Conservation (phyloP, 2,329 filamentous ascomycete genomes). For the Mycosphaerella sp. region DNA sequence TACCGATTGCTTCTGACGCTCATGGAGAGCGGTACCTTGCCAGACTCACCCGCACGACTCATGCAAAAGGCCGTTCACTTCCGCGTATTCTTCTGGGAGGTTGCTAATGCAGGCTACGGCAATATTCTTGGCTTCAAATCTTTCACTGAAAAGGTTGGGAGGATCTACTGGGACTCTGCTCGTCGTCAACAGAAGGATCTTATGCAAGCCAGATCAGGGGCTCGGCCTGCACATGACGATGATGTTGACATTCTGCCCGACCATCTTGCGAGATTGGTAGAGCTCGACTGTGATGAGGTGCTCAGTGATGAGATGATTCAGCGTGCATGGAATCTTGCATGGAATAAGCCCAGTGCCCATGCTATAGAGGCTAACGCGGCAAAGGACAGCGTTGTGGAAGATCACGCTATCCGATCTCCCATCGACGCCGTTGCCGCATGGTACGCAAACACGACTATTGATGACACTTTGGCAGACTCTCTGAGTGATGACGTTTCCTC, state of each 20-base stretch:
- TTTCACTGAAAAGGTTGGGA: slow-evolving; percentile 65
- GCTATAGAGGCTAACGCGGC: slow-evolving; percentile 60
- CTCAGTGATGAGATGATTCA: slow-evolving; percentile 72
- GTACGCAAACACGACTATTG: slow-evolving; percentile 72
- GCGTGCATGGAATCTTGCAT: slow-evolving; percentile 81
- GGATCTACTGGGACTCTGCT: slow-evolving; percentile 74
- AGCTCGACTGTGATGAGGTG: slow-evolving; percentile 75
- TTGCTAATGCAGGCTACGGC: slow-evolving; percentile 59
- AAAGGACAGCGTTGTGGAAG: slow-evolving; percentile 78
- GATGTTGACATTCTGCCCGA: slow-evolving; percentile 64
- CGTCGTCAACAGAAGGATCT: slow-evolving; percentile 52
- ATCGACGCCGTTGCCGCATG: slow-evolving; percentile 87
- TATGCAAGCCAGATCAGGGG: slow-evolving; percentile 24
- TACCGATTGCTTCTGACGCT: slow-evolving; percentile 79
- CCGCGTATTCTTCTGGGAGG: slow-evolving; percentile 79
- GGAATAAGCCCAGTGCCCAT: slow-evolving; percentile 70
- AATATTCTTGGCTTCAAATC: slow-evolving; percentile 59
- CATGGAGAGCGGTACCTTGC: slow-evolving; percentile 79
- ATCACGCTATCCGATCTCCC: slow-evolving; percentile 75
- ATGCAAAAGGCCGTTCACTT: slow-evolving; percentile 93
- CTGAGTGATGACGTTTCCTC: slow-evolving; percentile 43
- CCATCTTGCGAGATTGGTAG: slow-evolving; percentile 67
- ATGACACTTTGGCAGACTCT: slow-evolving; percentile 58
- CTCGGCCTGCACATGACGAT: slow-evolving; percentile 35
- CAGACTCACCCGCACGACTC: slow-evolving; percentile 70